Base-by-base conservation (phyloP, 805 yeast species). In the Schwanniomyces pseudopolymorphus region DNA sequence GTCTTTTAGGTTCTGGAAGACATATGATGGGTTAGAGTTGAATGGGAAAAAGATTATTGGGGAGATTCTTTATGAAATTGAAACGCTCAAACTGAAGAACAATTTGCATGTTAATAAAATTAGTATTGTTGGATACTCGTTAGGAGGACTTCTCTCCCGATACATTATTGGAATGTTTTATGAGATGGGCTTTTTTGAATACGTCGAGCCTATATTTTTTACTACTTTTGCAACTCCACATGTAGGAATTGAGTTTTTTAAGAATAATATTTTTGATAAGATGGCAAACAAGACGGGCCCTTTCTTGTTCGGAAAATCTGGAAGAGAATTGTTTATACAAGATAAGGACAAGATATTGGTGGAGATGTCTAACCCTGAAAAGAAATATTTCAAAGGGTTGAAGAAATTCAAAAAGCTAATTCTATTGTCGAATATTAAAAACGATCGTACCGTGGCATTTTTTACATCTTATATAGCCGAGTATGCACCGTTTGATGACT, bases 381-480 rank as follows among this genome's bases (percentile, higher is more conserved):
- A 72, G 6, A 64, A 57, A 8, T 91, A 75, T 57, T 66, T 68
- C 42, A 63, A 75, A 43, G 95, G 87, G 0, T 70, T 91, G 42
- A 46, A 58, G 9, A 58, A 55, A 47, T 91, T 91, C 61, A 67
- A 81, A 49, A 73, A 77, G 45, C 75, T 85, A 44, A 69, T 80
- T 3, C 61, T 82, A 2, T 70, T 89, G 46, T 90, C 96, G 8
- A 91, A 92, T 65, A 77, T 85, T 20, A 75, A 83, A 46, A 84
- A 87, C 59, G 98, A 91, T 64, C 74, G 97, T 48, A 81, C 96
- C 0, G 98, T 91, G 6, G 85, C 92, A 13, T 92, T 89, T 63
- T 87, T 82, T 67, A 89, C 97, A 0, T 76, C 96, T 0, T 90
- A 74, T 63, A 85, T 92, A 47, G 75, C 92, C 3, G 75, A 83